Evolutionary conservation across 2,329 filamentous ascomycete genomes (phyloP).

Genomic region (Stagonosporopsis tanaceti): DNA sequence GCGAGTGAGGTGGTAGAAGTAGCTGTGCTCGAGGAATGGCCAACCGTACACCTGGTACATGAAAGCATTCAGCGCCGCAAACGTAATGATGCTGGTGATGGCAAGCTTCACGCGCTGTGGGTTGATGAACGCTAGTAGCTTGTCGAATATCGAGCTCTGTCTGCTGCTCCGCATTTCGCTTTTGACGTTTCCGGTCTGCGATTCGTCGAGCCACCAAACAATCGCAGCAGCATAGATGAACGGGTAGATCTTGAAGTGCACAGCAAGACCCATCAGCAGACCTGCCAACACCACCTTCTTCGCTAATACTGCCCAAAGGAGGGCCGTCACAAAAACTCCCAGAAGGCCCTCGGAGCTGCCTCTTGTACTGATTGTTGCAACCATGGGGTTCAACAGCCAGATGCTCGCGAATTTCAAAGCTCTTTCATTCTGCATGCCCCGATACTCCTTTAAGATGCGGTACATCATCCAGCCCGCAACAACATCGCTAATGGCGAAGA

Average conservation of each 20-base stretch:
- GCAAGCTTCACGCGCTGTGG: constrained; percentile 64
- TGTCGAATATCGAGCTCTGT: constrained; percentile 31
- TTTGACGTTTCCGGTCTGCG: constrained; percentile 40
- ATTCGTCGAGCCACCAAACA: constrained; percentile 78
- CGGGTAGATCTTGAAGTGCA: constrained; percentile 99
- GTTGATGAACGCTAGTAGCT: constrained; percentile 39
- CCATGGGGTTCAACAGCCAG: constrained; percentile 98
- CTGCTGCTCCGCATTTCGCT: background rate
- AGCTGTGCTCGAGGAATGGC: constrained; percentile 88
- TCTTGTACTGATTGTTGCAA: constrained; percentile 92
- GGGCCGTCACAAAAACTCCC: constrained; percentile 80
- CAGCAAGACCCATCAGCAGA: constrained; percentile 77
- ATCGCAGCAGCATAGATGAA: constrained; percentile 91
- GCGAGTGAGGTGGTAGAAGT: constrained; percentile 88
- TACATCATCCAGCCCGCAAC: constrained; percentile 82
- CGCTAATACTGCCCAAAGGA: constrained; percentile 82
- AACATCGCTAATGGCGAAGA: constrained; percentile 86
- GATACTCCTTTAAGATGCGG: constrained; percentile 57
- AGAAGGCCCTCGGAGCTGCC: constrained; percentile 93
- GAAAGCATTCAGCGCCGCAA: constrained; percentile 73
- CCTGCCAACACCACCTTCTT: constrained; percentile 72
- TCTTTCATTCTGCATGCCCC: constrained; percentile 44
- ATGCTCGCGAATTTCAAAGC: constrained; percentile 82
- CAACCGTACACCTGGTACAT: constrained; percentile 81
- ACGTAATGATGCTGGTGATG: constrained; percentile 73